Evolutionary conservation across 352 stramenopile species (phyloP).

Genomic region (Pythium volutum): DNA sequence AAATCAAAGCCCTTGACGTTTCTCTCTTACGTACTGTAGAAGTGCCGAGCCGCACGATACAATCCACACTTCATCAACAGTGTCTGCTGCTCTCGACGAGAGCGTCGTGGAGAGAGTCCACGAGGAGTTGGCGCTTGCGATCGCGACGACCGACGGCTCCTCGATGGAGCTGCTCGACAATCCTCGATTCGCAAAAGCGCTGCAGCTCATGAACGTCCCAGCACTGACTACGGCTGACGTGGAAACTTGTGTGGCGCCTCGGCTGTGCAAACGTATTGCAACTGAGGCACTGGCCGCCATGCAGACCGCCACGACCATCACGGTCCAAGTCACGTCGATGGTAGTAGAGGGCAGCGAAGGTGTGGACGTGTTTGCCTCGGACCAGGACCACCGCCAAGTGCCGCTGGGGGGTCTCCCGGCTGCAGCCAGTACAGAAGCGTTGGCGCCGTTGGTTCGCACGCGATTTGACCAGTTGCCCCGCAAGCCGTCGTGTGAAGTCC

Average conservation of each 20-base stretch:
- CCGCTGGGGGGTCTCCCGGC: slow-evolving; percentile 13
- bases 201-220: slow-evolving; percentile 24
- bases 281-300: slow-evolving; percentile 19
- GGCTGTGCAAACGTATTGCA: slow-evolving; percentile 9
- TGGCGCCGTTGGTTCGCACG: slow-evolving; percentile 10
- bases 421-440: slow-evolving; percentile 6
- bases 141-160: slow-evolving; percentile 16
- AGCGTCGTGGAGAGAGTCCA: slow-evolving; percentile 12
- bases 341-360: background rate
- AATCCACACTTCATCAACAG: no score
- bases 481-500: slow-evolving; percentile 18
- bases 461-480: slow-evolving; percentile 19
- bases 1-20: no score
- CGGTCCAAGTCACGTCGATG: slow-evolving; percentile 14
- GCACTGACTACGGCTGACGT: slow-evolving; percentile 7
- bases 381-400: slow-evolving; percentile 33
- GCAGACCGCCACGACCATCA: slow-evolving; percentile 7
- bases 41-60: no score
- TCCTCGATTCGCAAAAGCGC: slow-evolving; percentile 23
- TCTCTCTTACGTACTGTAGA: no score
- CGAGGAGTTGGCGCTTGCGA: slow-evolving; percentile 31
- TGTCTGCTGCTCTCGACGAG: background rate
- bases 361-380: slow-evolving; percentile 27
- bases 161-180: slow-evolving; percentile 26
- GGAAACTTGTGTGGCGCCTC: slow-evolving; percentile 18